A percentile compares a stretch with the other conserved stretches of the same genome.
phyloP scores from a whole-genome alignment of 768 basidiomycete species.

The Agrocybe praecox region DNA sequence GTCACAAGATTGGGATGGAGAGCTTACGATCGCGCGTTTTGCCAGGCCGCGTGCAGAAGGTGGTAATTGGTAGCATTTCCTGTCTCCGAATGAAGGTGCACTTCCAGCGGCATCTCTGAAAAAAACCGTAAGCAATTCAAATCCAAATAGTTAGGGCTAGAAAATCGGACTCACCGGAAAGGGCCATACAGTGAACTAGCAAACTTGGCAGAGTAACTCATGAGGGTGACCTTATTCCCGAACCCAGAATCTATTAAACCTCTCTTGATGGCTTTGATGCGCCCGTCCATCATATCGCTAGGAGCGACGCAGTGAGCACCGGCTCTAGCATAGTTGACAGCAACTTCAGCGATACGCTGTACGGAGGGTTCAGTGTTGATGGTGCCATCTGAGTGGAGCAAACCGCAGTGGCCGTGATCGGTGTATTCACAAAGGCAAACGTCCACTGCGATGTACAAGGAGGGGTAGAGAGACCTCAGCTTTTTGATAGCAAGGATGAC shows the following conservation, averaged over 20 bases:
- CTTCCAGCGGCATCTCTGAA: slow-evolving; percentile 95
- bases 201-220: slow-evolving; percentile 98
- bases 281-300: slow-evolving; percentile 99
- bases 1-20: not conserved
- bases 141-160: not conserved
- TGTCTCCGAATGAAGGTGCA: slow-evolving; percentile 90
- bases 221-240: slow-evolving; percentile 88
- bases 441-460: slow-evolving; percentile 88
- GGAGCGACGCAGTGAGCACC: slow-evolving; percentile 99
- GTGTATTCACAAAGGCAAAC: slow-evolving; percentile 99
- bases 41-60: slow-evolving; percentile 88
- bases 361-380: slow-evolving; percentile 82
- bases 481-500: slow-evolving; percentile 92
- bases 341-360: slow-evolving; percentile 88
- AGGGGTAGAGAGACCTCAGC: slow-evolving; percentile 76
- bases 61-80: slow-evolving; percentile 98
- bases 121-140: not conserved
- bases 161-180: slow-evolving; percentile 65
- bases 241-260: slow-evolving; percentile 80
- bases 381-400: slow-evolving; percentile 71
- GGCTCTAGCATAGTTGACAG: slow-evolving; percentile 87
- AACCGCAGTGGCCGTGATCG: slow-evolving; percentile 95
- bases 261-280: slow-evolving; percentile 88
- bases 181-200: slow-evolving; percentile 95
- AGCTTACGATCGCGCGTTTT: slow-evolving; percentile 85